These are phyloP conservation scores for Taphrina sp. DNA, from an alignment of 1,139 yeast species.

Conservation along the genomic window DNA sequence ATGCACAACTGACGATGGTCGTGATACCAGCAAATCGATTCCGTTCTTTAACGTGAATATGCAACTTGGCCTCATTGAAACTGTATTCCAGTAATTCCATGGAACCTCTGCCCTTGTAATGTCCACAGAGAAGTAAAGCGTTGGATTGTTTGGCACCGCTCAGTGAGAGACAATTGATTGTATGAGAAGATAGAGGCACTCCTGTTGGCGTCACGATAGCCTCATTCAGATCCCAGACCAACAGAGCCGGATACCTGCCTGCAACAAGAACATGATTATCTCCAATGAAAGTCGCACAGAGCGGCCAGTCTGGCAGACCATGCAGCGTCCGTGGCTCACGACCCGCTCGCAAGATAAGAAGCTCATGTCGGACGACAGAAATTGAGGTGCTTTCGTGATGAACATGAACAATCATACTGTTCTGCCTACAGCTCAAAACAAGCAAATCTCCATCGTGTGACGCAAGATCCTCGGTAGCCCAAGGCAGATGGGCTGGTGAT, in stretches of 20 bases:
- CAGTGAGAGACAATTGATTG: slow-evolving; percentile 2
- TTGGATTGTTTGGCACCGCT: background rate
- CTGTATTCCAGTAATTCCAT: slow-evolving; percentile 6
- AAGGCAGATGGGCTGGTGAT: background rate
- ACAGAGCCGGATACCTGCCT: slow-evolving; percentile 11
- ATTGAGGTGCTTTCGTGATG: background rate
- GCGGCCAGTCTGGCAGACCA: slow-evolving; percentile 17
- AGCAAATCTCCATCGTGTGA: background rate
- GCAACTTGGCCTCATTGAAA: background rate
- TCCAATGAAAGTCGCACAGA: slow-evolving; percentile 10
- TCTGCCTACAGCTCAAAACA: background rate
- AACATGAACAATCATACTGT: slow-evolving; percentile 6
- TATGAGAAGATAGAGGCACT: slow-evolving; percentile 9
- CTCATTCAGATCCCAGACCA: background rate
- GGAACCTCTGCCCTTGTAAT: slow-evolving; percentile 17
- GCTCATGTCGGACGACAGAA: background rate
- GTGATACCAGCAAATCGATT: slow-evolving; percentile 17
- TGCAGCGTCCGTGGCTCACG: background rate
- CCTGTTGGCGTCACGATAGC: background rate
- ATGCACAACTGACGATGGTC: slow-evolving; percentile 19
- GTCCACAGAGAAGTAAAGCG: slow-evolving; percentile 3
- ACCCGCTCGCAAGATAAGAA: background rate
- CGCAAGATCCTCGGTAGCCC: slow-evolving; percentile 3
- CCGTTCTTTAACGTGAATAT: background rate
- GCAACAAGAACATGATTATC: background rate